Percentiles rank a stretch among this genome's conserved stretches.
These are phyloP conservation scores for Leccinum ochraceum DNA, from an alignment of 768 basidiomycete genomes.

Conservation along the genomic window DNA sequence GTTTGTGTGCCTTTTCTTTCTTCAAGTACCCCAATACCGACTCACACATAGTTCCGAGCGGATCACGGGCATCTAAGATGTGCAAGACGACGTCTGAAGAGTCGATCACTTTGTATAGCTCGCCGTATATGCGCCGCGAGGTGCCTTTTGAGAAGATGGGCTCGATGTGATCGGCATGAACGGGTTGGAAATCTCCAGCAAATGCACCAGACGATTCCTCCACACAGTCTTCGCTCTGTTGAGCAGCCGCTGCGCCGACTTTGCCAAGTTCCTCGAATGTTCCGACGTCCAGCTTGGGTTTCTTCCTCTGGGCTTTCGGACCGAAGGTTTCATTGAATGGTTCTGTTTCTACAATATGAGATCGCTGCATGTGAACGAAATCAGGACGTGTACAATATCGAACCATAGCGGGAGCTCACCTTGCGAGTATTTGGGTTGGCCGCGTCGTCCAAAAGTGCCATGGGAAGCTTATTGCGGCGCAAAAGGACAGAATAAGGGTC, in stretches of 20 bases:
- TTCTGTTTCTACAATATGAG: constrained; percentile 96
- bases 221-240: constrained; percentile 39
- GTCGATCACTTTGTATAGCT: constrained; percentile 99
- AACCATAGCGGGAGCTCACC: constrained; percentile 39
- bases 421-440: constrained; percentile 79
- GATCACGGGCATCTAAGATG: constrained; percentile 93
- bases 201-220: constrained; percentile 47
- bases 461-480: constrained; percentile 93
- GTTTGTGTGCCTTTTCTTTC: constrained; percentile 98
- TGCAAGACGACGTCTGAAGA: constrained; percentile 97
- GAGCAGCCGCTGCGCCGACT: constrained; percentile 56
- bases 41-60: constrained; percentile 92
- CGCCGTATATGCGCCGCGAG: constrained; percentile 93
- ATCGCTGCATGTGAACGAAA: constrained; percentile 49
- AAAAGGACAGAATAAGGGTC: constrained; percentile 97
- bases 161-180: constrained; percentile 80
- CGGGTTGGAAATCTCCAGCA: constrained; percentile 46
- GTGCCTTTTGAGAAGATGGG: constrained; percentile 96
- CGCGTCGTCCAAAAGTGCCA: constrained; percentile 93
- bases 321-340: constrained; percentile 95
- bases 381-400: neutral
- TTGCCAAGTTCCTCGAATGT: constrained; percentile 89
- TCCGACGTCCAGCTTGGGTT: constrained; percentile 83
- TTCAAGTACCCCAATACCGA: constrained; percentile 89
- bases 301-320: constrained; percentile 92